Evolutionary conservation across 1,284 basidiomycete species (phyloP).

Genomic region (Lentinula novae-zelandiae): DNA sequence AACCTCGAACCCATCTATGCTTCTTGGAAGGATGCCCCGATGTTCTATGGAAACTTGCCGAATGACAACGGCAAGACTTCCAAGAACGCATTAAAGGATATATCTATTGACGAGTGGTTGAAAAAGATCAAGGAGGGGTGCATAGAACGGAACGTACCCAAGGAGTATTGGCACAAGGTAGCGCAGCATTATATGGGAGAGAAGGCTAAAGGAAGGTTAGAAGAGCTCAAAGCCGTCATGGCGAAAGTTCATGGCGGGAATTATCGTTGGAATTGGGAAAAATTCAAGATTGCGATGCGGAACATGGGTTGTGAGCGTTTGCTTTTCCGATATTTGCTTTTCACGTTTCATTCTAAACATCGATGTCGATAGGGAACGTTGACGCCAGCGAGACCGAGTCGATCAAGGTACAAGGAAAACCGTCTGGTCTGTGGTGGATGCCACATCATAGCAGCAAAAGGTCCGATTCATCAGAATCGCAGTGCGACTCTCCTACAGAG

Average conservation of each 20-base stretch:
- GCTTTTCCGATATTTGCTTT: not conserved
- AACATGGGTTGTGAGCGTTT: constrained; percentile 71
- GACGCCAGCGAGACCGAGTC: constrained; percentile 52
- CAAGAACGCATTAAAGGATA: constrained; percentile 57
- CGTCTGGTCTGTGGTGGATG: constrained; percentile 59
- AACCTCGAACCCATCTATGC: constrained; percentile 62
- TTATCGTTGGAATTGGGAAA: constrained; percentile 78
- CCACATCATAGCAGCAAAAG: constrained; percentile 45
- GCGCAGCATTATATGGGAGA: constrained; percentile 68
- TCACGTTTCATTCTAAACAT: not conserved
- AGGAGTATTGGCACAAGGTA: constrained; percentile 76
- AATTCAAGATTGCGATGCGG: constrained; percentile 68
- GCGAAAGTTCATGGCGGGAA: constrained; percentile 67
- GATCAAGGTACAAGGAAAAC: constrained; percentile 54
- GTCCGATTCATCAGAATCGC: constrained; percentile 16
- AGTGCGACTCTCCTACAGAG: constrained; percentile 15
- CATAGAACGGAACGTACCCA: constrained; percentile 60
- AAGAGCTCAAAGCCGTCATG: constrained; percentile 69
- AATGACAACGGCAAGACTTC: constrained; percentile 55
- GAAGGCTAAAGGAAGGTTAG: constrained; percentile 55
- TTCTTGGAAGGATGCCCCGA: constrained; percentile 60
- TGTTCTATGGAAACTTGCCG: constrained; percentile 51
- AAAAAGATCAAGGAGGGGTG: constrained; percentile 65
- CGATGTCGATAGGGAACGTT: constrained; percentile 47
- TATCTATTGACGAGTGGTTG: constrained; percentile 66